Evolutionary conservation across 441 rosid species (phyloP), one percentile per base, ranked within the genome.

Genomic region (Arabidopsis hybrid): DNA sequence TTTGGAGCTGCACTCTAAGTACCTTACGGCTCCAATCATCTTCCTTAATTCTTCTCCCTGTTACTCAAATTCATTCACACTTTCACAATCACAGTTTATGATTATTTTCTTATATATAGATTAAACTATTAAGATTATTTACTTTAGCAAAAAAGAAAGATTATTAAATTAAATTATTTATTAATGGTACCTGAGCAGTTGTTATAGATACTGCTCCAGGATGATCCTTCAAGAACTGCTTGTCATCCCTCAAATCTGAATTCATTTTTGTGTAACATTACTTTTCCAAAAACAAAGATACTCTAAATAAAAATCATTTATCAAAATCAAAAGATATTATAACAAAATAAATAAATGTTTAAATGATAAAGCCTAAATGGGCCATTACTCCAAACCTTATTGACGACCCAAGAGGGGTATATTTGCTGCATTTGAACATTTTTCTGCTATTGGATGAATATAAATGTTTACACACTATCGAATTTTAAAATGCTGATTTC

Each of bases 1-100:
- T 81, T 91, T 94, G 73, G 98, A 89, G 78, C 98, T 94, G 87
- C 98, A 94, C 64, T 94, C 98, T 5, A 88, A 74, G 82, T 91
- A 94, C 17, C 81, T 80, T 13, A 84, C 83, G 1, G 97, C 98
- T 21, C 96, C 97, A 42, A 89, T 86, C 86, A 86, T 76, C 74
- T 90, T 91, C 88, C 79, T 88, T 80, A 94, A 61, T 58, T 94
- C 98, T 78, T 91, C 96, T 31, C 98, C 97, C 97, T 91, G 82
- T 45, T 39, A 57, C 56, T 47, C 75, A 78, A 60, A 78, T 60
- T 72, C 2, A 58, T 50, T 60, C 16, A 63, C 13, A 67, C 14
- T 46, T 35, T 56, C 29, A 36, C 1, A 36, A 18, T 70, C n/a
- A 60, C 6, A 71, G 13, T 40, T 60, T 31, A 26, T 46, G 13